Base-by-base conservation (phyloP, 2,329 filamentous ascomycete species). In the Phaeophleospora eucalypticola region DNA sequence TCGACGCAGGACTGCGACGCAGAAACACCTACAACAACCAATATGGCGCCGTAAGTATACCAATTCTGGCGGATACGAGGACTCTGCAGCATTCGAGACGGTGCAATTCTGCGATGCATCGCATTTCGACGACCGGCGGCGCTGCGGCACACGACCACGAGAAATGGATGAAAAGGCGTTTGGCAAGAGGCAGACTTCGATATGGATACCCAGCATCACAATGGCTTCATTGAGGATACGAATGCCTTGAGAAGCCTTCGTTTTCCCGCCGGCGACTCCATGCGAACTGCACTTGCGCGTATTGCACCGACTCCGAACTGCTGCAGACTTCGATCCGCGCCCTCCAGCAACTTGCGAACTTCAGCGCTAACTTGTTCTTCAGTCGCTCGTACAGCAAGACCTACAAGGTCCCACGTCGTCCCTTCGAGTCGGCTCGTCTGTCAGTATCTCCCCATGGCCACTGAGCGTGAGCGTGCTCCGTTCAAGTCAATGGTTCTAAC, bases 351-450 rank as follows among this genome's bases (percentile, higher is more conserved):
- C 19, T 12, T 19, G 16, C n/a, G n/a, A 32, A 32, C 18, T 8
- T n/a, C 14, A 12, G 3, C 8, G 40, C 59, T 62, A 46, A 63
- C 52, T 45, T 35, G 24, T 38, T 34, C 36, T 4, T 10, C 52
- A 65, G 63, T 55, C 71, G 84, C 73, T 86, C 85, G 68, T 95
- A 96, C 81, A 94, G 87, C 74, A 98, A 98, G 89, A 98, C 93
- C 82, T 94, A 94, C 76, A 95, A 95, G 86, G 89, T 95, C 81
- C 90, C 91, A 71, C 82, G 86, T 78, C 87, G 91, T 80, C 91
- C 93, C 72, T 97, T 95, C 83, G 93, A 97, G 87, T 91, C 90
- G 78, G 93, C 93, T 80, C 93, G 93, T 87, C 84, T 98, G 93
- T 97, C 86, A 87, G 91, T 95, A 84, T 68, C 78, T 77, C 71